phyloP scores from a whole-genome alignment of 148 eudicot genomes.

The Rhododendron griersonianum region DNA sequence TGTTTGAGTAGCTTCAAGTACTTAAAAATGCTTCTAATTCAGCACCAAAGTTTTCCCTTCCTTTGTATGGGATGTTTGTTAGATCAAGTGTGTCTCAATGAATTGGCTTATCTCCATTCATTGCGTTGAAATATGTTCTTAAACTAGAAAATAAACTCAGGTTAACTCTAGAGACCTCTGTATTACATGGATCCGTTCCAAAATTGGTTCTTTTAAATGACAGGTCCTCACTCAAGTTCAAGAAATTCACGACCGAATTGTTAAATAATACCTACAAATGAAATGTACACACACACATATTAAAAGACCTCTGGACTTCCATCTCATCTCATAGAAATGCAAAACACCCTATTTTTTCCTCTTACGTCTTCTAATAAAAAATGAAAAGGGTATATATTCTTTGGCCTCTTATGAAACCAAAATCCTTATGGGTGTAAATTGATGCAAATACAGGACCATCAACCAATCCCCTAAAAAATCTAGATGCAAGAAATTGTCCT shows the following conservation, averaged over 20 bases:
- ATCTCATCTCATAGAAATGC: not conserved
- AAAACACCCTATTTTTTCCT: not conserved
- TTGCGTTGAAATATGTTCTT: not conserved
- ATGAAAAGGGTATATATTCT: not conserved
- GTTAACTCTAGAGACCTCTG: not conserved
- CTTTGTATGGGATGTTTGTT: not conserved
- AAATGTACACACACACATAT: not conserved
- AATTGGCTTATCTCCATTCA: not conserved
- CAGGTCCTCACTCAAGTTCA: not conserved
- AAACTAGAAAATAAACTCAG: not conserved
- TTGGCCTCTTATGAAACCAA: not conserved
- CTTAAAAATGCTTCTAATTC: not conserved
- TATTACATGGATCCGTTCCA: not conserved
- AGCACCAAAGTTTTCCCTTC: not conserved
- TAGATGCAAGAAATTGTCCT: not conserved
- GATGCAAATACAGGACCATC: not conserved
- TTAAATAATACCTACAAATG: not conserved
- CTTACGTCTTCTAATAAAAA: not conserved
- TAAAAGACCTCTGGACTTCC: not conserved
- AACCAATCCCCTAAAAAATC: not conserved
- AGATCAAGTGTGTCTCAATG: not conserved
- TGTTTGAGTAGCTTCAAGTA: not conserved
- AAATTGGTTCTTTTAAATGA: not conserved
- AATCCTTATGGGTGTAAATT: not conserved
- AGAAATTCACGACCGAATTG: not conserved